Evolutionary conservation across 1,139 yeast species (phyloP).

Genomic region (Kodamaea sp.): DNA sequence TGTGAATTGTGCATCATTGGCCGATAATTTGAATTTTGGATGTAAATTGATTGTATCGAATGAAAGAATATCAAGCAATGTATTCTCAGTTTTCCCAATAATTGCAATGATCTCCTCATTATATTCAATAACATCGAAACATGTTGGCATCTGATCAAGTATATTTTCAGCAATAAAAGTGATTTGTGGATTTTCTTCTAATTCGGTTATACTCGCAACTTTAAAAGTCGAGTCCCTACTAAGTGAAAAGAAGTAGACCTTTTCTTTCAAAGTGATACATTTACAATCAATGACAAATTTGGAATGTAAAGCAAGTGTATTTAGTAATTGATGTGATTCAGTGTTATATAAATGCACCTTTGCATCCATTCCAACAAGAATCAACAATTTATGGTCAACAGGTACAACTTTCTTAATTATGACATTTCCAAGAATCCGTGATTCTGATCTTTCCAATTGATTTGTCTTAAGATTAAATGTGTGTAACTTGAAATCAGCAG

Average conservation of each 20-base stretch:
- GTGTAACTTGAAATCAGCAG: constrained; percentile 25
- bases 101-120: constrained; percentile 36
- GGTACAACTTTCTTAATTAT: constrained; percentile 34
- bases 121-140: constrained; percentile 36
- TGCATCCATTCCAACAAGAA: constrained; percentile 43
- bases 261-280: constrained; percentile 13
- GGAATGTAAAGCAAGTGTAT: constrained; percentile 24
- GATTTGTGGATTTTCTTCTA: constrained; percentile 15
- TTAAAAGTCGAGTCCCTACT: constrained; percentile 53
- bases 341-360: constrained; percentile 18
- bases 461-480: constrained; percentile 17
- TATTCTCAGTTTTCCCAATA: constrained; percentile 58
- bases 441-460: constrained; percentile 9
- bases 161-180: constrained; percentile 3
- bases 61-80: constrained; percentile 46
- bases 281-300: constrained; percentile 34
- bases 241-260: constrained; percentile 47
- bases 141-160: constrained; percentile 22
- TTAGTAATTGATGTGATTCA: constrained; percentile 4
- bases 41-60: constrained; percentile 9
- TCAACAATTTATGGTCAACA: constrained; percentile 12
- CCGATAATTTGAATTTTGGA: constrained; percentile 46
- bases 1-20: constrained; percentile 75
- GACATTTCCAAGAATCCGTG: constrained; percentile 20
- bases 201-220: constrained; percentile 34